Percentiles rank a stretch among this genome's conserved stretches.
Evolutionary conservation across 1,284 basidiomycete species (phyloP).

Genomic region (Polyporus tsugae): DNA sequence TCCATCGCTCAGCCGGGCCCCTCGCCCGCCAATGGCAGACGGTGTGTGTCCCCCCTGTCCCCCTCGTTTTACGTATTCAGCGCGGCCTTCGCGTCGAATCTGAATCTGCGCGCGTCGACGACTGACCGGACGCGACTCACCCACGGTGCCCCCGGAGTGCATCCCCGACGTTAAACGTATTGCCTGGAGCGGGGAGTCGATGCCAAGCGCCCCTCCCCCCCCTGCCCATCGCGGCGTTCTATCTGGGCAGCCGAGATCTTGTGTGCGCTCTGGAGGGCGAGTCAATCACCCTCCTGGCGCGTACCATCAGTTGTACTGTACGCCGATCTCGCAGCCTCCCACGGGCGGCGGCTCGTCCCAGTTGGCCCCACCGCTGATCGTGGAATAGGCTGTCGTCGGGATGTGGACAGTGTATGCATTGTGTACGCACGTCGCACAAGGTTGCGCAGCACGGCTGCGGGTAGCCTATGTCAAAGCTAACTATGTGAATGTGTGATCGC

Average conservation of each 20-base stretch:
- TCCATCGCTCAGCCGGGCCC: not conserved
- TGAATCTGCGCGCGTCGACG: not conserved
- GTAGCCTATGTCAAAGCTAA: not conserved
- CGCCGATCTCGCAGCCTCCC: not conserved
- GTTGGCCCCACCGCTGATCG: not conserved
- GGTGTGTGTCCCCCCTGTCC: not conserved
- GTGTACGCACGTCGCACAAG: not conserved
- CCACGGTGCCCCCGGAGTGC: not conserved
- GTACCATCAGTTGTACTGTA: not conserved
- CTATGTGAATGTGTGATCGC: not conserved
- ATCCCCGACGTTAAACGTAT: slow-evolving; percentile 1
- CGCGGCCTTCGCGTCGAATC: not conserved
- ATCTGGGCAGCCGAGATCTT: slow-evolving; percentile 4
- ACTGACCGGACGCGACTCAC: not conserved
- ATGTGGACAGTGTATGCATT: not conserved
- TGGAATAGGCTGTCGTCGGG: not conserved
- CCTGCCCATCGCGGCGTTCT: slow-evolving; percentile 1
- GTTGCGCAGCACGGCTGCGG: not conserved
- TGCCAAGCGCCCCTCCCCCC: not conserved
- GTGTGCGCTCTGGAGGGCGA: not conserved
- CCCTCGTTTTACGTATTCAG: not conserved
- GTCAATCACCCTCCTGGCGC: slow-evolving; percentile 3
- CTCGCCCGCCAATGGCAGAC: not conserved
- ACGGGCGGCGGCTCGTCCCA: not conserved
- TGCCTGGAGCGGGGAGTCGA: not conserved